Evolutionary conservation across 1,284 basidiomycete species (phyloP), one percentile per base, ranked within the genome.

Genomic region (Cutaneotrichosporon cavernicola): DNA sequence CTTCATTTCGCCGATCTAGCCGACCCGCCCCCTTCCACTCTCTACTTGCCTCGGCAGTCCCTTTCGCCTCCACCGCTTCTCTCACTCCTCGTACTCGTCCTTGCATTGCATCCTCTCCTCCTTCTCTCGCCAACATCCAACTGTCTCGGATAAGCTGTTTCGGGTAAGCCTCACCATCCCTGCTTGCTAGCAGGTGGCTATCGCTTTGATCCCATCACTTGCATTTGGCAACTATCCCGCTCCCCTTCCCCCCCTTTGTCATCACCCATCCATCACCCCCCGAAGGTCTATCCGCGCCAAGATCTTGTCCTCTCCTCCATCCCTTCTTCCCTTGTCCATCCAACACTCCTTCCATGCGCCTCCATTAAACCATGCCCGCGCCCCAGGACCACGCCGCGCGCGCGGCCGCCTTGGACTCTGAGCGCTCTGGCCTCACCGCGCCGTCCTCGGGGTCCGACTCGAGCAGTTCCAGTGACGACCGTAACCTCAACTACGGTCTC

Each of bases 371-470:
- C 16, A 46, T 46, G 43, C 43, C 43, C 43, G 43, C 43, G 43
- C 43, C 16, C 43, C 43, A 46, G 43, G 43, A 46, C 43, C 43
- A 46, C 43, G 43, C 43, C 14, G 43, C 43, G 43, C 43, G 43
- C 43, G 43, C 43, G 43, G 43, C 18, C 43, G 43, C 43, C 43
- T 18, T 46, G 18, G 43, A 46, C 43, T 16, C 43, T 8, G 43
- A 46, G 43, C 43, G 43, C 43, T 46, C 43, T 31, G 40, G 5
- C 57, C 16, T 22, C 46, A 34, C 46, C 43, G 57, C 30, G 16
- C 31, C 57, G 40, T 57, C n/a, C 38, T 57, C 56, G 36, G 36
- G 13, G 5, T 52, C 49, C 11, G 31, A 32, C 47, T 26, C 58
- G 43, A n/a, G 18, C 21, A 36, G 43, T 10, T 60, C 58, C 14